Conservation (phyloP, 2,329 filamentous ascomycete species). For the Aaosphaeria pasadenensis region DNA sequence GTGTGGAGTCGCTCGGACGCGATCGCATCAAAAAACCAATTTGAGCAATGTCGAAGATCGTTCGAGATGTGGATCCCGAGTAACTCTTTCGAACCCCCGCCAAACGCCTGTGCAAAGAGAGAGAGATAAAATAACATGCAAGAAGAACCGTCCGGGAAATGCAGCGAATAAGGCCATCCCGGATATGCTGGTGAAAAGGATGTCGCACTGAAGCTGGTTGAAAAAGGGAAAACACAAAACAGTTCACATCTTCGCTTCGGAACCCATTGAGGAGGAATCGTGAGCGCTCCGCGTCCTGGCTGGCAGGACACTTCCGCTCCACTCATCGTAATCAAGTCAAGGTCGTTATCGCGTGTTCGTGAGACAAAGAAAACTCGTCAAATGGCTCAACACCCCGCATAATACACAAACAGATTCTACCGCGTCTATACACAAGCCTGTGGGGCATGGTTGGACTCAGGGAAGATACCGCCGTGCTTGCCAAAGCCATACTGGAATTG, state of each 20-base stretch:
- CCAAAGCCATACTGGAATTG: conserved; percentile 40
- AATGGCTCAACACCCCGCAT: background rate
- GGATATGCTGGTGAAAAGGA: conserved; percentile 20
- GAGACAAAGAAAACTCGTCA: conserved; percentile 33
- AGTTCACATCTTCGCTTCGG: conserved; percentile 24
- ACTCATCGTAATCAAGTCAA: conserved; percentile 26
- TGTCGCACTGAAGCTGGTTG: conserved; percentile 6
- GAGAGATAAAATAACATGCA: conserved; percentile 23
- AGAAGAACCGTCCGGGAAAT: conserved; percentile 29
- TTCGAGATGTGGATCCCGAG: conserved; percentile 14
- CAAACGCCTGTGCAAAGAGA: conserved; percentile 17
- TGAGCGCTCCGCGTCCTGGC: conserved; percentile 27
- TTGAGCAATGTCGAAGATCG: conserved; percentile 20
- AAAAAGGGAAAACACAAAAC: conserved; percentile 14
- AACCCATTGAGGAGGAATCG: conserved; percentile 27
- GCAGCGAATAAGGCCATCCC: conserved; percentile 27
- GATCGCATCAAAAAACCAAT: conserved; percentile 29
- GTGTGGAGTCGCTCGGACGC: conserved; percentile 22
- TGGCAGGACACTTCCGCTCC: conserved; percentile 29
- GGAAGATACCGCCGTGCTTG: conserved; percentile 43
- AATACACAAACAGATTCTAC: background rate
- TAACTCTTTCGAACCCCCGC: conserved; percentile 14
- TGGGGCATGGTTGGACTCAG: conserved; percentile 44
- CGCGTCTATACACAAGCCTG: conserved; percentile 35
- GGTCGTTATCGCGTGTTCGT: conserved; percentile 35